These are phyloP conservation scores for Trypethelium eluteriae DNA, from an alignment of 495 filamentous ascomycete species.

Conservation along the genomic window DNA sequence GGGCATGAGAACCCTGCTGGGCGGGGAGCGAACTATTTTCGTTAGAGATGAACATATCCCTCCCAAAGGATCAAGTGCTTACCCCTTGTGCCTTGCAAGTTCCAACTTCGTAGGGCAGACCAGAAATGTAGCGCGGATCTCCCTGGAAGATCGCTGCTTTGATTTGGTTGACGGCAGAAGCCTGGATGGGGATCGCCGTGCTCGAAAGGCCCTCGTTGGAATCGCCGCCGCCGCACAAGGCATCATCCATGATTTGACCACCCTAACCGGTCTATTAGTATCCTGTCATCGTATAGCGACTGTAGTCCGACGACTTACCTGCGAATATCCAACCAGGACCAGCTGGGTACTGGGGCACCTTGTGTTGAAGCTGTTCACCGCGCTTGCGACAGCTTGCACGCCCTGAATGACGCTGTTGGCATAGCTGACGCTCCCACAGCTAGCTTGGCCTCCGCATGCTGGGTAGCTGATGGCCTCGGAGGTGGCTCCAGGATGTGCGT, in stretches of 20 bases:
- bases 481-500: slow-evolving; percentile 44
- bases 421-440: slow-evolving; percentile 47
- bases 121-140: slow-evolving; percentile 47
- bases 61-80: slow-evolving; percentile 31
- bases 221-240: slow-evolving; percentile 54
- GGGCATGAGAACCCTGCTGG: slow-evolving; percentile 50
- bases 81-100: slow-evolving; percentile 50
- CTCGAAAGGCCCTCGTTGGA: slow-evolving; percentile 44
- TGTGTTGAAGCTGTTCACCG: slow-evolving; percentile 48
- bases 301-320: slow-evolving; percentile 32
- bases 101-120: slow-evolving; percentile 54
- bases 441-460: slow-evolving; percentile 50
- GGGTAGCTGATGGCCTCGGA: slow-evolving; percentile 52
- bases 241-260: slow-evolving; percentile 57
- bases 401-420: slow-evolving; percentile 47
- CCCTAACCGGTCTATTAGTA: slow-evolving; percentile 37
- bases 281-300: not conserved
- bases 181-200: slow-evolving; percentile 42
- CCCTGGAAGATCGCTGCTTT: slow-evolving; percentile 60
- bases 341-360: slow-evolving; percentile 51
- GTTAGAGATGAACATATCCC: not conserved
- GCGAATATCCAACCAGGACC: slow-evolving; percentile 55
- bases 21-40: slow-evolving; percentile 46
- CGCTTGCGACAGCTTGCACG: slow-evolving; percentile 45
- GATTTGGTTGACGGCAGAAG: slow-evolving; percentile 42